These are phyloP conservation scores for Melanogaster broomeanus DNA, from an alignment of 768 basidiomycete species.

Conservation along the genomic window DNA sequence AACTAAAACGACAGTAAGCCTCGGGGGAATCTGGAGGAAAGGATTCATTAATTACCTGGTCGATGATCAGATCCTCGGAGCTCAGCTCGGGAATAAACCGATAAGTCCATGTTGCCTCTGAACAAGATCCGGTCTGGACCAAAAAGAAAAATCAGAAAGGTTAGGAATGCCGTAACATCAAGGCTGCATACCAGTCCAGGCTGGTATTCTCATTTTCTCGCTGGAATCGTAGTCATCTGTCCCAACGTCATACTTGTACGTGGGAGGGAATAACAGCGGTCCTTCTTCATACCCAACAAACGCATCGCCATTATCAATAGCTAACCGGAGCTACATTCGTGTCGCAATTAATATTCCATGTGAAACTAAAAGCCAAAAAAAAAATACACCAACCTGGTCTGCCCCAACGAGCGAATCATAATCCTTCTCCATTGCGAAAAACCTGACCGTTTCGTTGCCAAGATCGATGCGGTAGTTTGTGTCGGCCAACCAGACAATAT, in stretches of 20 bases:
- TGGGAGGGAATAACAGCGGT: conserved; percentile 88
- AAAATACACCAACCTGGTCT: conserved; percentile 72
- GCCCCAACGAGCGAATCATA: conserved; percentile 74
- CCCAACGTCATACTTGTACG: conserved; percentile 86
- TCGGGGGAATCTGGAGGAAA: background rate
- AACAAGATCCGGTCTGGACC: conserved; percentile 89
- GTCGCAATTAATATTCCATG: background rate
- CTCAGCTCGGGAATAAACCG: conserved; percentile 82
- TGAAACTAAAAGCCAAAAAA: background rate
- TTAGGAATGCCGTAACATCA: background rate
- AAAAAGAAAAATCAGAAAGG: conserved; percentile 6
- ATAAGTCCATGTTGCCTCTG: conserved; percentile 75
- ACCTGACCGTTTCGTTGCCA: conserved; percentile 77
- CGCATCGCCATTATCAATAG: conserved; percentile 69
- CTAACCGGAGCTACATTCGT: conserved; percentile 60
- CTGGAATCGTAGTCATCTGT: conserved; percentile 91
- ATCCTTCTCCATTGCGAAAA: conserved; percentile 62
- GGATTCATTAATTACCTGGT: conserved; percentile 59
- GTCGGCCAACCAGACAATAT: conserved; percentile 93
- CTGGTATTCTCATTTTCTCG: conserved; percentile 95
- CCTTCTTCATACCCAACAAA: conserved; percentile 90
- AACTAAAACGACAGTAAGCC: conserved; percentile 47
- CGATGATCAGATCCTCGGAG: conserved; percentile 93
- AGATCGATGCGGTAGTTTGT: conserved; percentile 94
- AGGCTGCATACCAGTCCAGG: conserved; percentile 82